These are phyloP conservation scores for Apophysomyces variabilis DNA, from an alignment of 371 early-diverging fungal species.

Conservation along the genomic window DNA sequence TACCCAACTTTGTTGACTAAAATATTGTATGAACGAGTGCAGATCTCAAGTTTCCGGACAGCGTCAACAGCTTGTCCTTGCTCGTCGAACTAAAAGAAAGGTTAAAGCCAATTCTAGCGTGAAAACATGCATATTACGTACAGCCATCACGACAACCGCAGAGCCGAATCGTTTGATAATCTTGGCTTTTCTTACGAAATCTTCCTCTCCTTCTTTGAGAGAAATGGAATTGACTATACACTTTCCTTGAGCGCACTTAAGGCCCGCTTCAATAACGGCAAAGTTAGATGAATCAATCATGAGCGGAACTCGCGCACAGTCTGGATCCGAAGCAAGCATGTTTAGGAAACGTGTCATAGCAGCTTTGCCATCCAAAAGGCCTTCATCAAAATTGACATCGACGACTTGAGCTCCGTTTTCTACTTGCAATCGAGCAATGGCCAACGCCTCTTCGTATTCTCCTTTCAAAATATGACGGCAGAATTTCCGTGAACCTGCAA, in stretches of 20 bases:
- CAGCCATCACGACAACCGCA: constrained; percentile 96
- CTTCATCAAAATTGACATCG: constrained; percentile 96
- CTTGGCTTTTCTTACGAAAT: constrained; percentile 87
- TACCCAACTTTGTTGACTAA: constrained; percentile 81
- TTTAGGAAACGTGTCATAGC: constrained; percentile 94
- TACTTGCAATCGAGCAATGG: constrained; percentile 91
- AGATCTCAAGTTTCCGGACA: constrained; percentile 87
- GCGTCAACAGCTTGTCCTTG: constrained; percentile 87
- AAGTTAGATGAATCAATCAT: constrained; percentile 97
- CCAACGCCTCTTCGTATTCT: constrained; percentile 91
- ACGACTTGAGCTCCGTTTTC: constrained; percentile 94
- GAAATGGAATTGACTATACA: constrained; percentile 96
- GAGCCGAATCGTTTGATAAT: constrained; percentile 90
- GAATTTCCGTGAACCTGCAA: constrained; percentile 92
- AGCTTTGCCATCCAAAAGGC: constrained; percentile 89
- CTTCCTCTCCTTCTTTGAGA: constrained; percentile 92
- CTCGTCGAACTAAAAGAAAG: constrained; percentile 78
- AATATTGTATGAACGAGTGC: constrained; percentile 88
- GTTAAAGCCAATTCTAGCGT: not conserved
- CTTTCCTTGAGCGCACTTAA: constrained; percentile 95
- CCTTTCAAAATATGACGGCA: constrained; percentile 88
- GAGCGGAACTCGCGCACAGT: constrained; percentile 83
- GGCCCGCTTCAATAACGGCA: constrained; percentile 93
- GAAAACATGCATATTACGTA: constrained; percentile 29
- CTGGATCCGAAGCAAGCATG: constrained; percentile 93